A percentile compares a stretch with the other conserved stretches of the same genome.
Conservation (phyloP, 768 basidiomycete genomes). For the Boletus rubescentipes region DNA sequence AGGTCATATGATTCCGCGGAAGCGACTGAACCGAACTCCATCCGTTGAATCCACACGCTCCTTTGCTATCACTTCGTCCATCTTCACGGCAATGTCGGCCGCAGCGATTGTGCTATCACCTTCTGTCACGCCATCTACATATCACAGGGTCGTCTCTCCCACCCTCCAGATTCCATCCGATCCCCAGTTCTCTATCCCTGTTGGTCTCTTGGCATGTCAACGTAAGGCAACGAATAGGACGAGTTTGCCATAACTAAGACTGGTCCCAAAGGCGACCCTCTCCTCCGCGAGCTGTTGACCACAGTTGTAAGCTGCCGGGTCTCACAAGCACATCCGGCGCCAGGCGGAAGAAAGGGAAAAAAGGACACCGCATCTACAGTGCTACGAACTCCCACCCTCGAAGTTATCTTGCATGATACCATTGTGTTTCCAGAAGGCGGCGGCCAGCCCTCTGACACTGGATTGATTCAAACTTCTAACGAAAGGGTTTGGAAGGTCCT, state of each 20-base stretch:
- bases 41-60: not conserved
- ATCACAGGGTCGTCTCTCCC: slow-evolving; percentile 64
- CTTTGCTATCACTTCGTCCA: not conserved
- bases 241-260: slow-evolving; percentile 7
- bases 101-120: slow-evolving; percentile 46
- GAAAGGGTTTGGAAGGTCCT: slow-evolving; percentile 56
- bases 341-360: slow-evolving; percentile 49
- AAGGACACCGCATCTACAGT: slow-evolving; percentile 51
- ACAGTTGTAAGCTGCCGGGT: slow-evolving; percentile 51
- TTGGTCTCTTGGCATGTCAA: slow-evolving; percentile 79
- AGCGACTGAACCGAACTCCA: not conserved
- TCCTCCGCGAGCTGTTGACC: slow-evolving; percentile 58
- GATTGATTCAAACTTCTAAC: slow-evolving; percentile 47
- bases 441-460: slow-evolving; percentile 78
- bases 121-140: slow-evolving; percentile 49
- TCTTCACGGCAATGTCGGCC: slow-evolving; percentile 23
- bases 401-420: slow-evolving; percentile 73
- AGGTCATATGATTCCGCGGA: not conserved
- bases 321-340: slow-evolving; percentile 42
- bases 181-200: slow-evolving; percentile 53
- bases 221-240: slow-evolving; percentile 40
- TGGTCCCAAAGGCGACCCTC: slow-evolving; percentile 58
- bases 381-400: slow-evolving; percentile 49
- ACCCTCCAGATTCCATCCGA: slow-evolving; percentile 56
- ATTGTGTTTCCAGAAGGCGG: slow-evolving; percentile 82